Conservation (phyloP, 73 alveolate genomes). For the Paramecium sexaurelia region DNA sequence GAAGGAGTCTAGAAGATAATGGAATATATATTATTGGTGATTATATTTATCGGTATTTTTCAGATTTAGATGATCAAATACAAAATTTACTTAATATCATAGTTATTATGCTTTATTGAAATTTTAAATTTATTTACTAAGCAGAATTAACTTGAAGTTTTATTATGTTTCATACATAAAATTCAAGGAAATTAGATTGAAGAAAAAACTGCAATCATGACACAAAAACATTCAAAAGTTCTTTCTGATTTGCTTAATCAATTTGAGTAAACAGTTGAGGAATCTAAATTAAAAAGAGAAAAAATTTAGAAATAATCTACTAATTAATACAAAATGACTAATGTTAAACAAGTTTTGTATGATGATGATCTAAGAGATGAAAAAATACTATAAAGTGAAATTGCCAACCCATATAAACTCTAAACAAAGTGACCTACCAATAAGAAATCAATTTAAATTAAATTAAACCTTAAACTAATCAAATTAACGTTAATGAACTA, state of each 20-base stretch:
- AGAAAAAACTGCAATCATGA: slow-evolving; percentile 16
- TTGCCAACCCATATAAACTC: slow-evolving; percentile 19
- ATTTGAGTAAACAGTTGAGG: slow-evolving; percentile 37
- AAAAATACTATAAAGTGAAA: background rate
- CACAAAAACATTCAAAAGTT: background rate
- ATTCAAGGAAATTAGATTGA: background rate
- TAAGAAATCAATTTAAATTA: background rate
- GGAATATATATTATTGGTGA: slow-evolving; percentile 57
- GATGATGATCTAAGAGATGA: slow-evolving; percentile 45
- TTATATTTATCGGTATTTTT: slow-evolving; percentile 2
- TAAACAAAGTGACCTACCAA: background rate
- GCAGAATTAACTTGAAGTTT: slow-evolving; percentile 13
- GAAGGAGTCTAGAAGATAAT: slow-evolving; percentile 19
- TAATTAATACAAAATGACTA: background rate
- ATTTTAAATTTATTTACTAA: background rate
- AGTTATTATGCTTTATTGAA: background rate
- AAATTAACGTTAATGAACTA: background rate
- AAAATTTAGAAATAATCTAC: background rate
- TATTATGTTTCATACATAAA: slow-evolving; percentile 34
- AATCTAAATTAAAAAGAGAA: background rate
- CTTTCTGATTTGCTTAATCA: background rate
- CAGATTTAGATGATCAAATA: slow-evolving; percentile 28
- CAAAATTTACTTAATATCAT: background rate
- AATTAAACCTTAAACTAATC: background rate
- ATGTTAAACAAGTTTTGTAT: background rate